These are phyloP conservation scores for Globisporangium emineosum DNA, from an alignment of 352 stramenopile species.

Conservation along the genomic window DNA sequence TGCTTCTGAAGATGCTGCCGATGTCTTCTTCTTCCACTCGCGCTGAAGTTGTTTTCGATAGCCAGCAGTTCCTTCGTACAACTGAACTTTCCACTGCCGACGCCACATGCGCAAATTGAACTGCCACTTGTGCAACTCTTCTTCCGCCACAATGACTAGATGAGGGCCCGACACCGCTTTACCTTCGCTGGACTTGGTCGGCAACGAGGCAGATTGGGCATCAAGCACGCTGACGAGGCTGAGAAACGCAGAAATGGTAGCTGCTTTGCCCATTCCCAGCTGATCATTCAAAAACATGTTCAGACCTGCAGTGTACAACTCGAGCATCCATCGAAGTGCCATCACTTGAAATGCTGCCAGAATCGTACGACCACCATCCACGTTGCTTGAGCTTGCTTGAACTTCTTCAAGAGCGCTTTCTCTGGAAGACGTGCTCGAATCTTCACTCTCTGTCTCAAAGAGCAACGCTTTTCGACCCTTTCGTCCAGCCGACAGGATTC, in stretches of 20 bases:
- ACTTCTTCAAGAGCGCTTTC: conserved; percentile 19
- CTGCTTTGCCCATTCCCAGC: conserved; percentile 82
- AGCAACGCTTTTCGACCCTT: conserved; percentile 45
- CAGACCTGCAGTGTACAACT: conserved; percentile 55
- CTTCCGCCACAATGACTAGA: conserved; percentile 70
- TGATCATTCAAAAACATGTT: conserved; percentile 87
- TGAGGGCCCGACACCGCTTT: conserved; percentile 38
- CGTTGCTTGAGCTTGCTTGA: conserved; percentile 6
- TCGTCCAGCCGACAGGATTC: conserved; percentile 44
- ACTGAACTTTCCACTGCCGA: conserved; percentile 45
- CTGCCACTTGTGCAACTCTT: conserved; percentile 81
- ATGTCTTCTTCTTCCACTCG: conserved; percentile 45
- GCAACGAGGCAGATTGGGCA: background rate
- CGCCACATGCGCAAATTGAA: conserved; percentile 66
- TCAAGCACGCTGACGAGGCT: conserved; percentile 42
- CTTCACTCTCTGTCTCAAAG: conserved; percentile 1
- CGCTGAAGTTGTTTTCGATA: conserved; percentile 45
- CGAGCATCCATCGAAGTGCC: conserved; percentile 79
- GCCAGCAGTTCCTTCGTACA: conserved; percentile 41
- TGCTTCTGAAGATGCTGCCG: background rate
- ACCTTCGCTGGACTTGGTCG: background rate
- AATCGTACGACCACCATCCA: conserved; percentile 32
- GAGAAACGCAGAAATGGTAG: conserved; percentile 76
- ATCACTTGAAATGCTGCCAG: conserved; percentile 75
- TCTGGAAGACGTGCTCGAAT: background rate